These are phyloP conservation scores for Kwoniella shandongensis DNA, from an alignment of 768 basidiomycete genomes.

Conservation along the genomic window DNA sequence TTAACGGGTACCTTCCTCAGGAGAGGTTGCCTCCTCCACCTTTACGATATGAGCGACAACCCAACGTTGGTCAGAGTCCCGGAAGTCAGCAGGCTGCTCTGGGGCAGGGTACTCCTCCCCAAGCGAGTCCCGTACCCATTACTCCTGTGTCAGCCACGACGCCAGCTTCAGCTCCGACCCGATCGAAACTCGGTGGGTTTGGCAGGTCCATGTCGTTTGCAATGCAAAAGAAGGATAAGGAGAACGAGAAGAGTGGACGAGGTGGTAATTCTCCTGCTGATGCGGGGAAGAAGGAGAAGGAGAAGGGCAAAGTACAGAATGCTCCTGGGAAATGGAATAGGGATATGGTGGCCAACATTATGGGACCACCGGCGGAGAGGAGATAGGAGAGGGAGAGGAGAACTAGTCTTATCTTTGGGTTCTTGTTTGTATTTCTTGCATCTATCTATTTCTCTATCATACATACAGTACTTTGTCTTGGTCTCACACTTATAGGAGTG, in stretches of 20 bases:
- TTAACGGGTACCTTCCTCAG: conserved; percentile 2
- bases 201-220: conserved; percentile 32
- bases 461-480: too few relatives aligned
- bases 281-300: conserved; percentile 13
- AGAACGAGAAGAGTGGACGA: conserved; percentile 19
- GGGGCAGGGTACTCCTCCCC: background rate
- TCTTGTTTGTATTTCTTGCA: too few relatives aligned
- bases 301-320: conserved; percentile 25
- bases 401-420: background rate
- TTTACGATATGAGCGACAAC: conserved; percentile 12
- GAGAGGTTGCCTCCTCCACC: conserved; percentile 16
- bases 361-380: conserved; percentile 39
- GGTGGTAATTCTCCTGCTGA: background rate
- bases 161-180: background rate
- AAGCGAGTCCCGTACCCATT: background rate
- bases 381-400: background rate
- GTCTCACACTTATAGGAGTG: too few relatives aligned
- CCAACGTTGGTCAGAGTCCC: too few relatives aligned
- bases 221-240: conserved; percentile 22
- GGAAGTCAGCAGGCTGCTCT: background rate
- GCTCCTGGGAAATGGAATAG: conserved; percentile 45
- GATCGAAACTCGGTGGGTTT: conserved; percentile 29
- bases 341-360: conserved; percentile 47
- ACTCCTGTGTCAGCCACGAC: background rate
- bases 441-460: too few relatives aligned